phyloP scores from a whole-genome alignment of 2,329 filamentous ascomycete genomes.

The Pyrenophora graminea region DNA sequence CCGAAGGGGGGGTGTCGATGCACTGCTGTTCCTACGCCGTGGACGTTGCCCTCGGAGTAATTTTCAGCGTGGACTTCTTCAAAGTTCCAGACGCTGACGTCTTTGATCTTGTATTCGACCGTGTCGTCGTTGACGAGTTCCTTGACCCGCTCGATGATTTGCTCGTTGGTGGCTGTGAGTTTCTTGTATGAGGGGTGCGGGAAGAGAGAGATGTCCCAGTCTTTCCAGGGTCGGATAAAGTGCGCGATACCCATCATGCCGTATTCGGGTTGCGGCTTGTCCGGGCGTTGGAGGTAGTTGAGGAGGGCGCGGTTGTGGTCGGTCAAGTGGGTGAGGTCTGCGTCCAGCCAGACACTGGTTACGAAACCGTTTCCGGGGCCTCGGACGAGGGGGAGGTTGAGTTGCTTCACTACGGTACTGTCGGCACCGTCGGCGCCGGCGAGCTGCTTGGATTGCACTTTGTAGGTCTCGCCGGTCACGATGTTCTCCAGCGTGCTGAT shows the following conservation, averaged over 20 bases:
- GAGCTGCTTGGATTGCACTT: conserved; percentile 1
- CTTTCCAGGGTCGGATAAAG: conserved; percentile 8
- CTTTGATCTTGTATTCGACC: conserved; percentile 6
- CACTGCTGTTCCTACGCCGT: conserved; percentile 2
- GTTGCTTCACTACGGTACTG: conserved; percentile 1
- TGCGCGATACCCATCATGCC: conserved; percentile 5
- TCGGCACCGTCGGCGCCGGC: conserved; percentile 4
- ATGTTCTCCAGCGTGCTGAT: conserved; percentile 3
- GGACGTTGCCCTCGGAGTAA: conserved; percentile 1
- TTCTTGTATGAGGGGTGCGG: conserved; percentile 6
- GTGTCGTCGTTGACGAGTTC: conserved; percentile 5
- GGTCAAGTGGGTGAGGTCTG: conserved; percentile 3
- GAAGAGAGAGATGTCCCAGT: conserved; percentile 5
- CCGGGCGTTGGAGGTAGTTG: conserved; percentile 2
- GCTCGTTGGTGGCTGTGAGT: conserved; percentile 3
- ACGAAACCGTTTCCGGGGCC: conserved; percentile 8
- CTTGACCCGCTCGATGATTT: conserved; percentile 5
- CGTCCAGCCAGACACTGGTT: conserved; percentile 4
- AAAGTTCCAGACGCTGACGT: conserved; percentile 7
- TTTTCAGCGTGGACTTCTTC: conserved; percentile 7
- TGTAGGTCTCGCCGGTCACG: background rate
- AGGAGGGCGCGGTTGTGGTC: conserved; percentile 1
- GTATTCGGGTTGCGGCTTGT: conserved; percentile 6
- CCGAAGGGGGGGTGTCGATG: conserved; percentile 61
- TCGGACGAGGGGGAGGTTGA: background rate